Base-by-base conservation (phyloP, 495 filamentous ascomycete genomes). In the Aspergillus hancockii region DNA sequence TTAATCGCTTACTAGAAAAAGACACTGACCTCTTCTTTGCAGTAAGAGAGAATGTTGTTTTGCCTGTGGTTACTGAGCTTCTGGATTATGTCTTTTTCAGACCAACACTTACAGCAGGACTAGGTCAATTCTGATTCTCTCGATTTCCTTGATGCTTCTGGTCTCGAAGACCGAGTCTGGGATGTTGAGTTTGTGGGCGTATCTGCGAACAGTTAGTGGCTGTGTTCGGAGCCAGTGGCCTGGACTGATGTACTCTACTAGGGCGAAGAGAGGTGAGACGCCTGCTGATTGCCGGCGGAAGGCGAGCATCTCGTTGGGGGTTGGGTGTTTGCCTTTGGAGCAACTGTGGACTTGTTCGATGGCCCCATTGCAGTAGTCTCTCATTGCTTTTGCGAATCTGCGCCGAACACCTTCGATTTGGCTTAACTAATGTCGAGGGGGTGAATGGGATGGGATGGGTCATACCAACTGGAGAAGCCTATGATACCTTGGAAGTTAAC, bases 11-110 rank as follows among this genome's bases (percentile, higher is more conserved):
- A 12, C 1, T 23, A 3, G 16, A 21, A 8, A 8, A 5, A 23
- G 23, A 22, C 1, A 54, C 60, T 57, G 43, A 69, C 69, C 63
- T 67, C 59, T 52, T 72, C 69, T 59, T 68, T 72, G 49, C 59
- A 61, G 57, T 67, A 70, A 19, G 69, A 72, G 14, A 70, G 50
- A n/a, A 68, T 61, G 47, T 68, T 67, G 49, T 72, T 72, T 68
- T 70, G 69, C n/a, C 69, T 72, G 41, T 45, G 13, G 5, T 41
- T 18, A 13, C 13, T 34, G 50, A 31, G 38, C 25, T 4, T 9
- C 19, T 51, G 23, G 19, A 28, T 7, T 14, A 8, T 25, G 16
- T 31, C 13, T 49, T 19, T 14, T 13, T 14, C 16, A 46, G 43
- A 22, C 8, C 4, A 31, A 22, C 16, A 46, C 64, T 36, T 56